These are phyloP conservation scores for Margaritispora aquatica DNA, from an alignment of 495 filamentous ascomycete genomes.

Conservation along the genomic window DNA sequence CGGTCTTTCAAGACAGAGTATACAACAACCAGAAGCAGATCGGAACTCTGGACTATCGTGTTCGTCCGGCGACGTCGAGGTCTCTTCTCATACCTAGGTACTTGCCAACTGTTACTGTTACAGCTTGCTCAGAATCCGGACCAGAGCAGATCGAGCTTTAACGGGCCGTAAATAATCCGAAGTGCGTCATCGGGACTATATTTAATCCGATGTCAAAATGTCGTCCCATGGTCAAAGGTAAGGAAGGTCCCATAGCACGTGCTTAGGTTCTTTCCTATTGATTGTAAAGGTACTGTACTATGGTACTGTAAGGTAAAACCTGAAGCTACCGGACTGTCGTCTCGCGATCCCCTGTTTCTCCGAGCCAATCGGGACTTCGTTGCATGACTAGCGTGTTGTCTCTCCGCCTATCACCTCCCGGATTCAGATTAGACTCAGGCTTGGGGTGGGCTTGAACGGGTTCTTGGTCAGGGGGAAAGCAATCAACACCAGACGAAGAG, in stretches of 20 bases:
- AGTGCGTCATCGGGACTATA: background rate
- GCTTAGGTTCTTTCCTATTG: too few relatives aligned
- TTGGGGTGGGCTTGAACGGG: background rate
- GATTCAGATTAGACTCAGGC: background rate
- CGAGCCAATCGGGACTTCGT: background rate
- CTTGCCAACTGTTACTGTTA: too few relatives aligned
- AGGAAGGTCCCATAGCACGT: too few relatives aligned
- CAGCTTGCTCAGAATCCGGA: background rate
- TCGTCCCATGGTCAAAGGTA: too few relatives aligned
- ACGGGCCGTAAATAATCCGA: background rate
- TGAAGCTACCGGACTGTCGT: too few relatives aligned
- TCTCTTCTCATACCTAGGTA: too few relatives aligned
- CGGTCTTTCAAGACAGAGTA: too few relatives aligned
- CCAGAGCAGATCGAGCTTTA: background rate
- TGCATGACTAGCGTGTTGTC: background rate
- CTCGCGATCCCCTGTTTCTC: background rate
- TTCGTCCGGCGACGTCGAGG: too few relatives aligned
- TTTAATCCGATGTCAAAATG: background rate
- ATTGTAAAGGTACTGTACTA: too few relatives aligned
- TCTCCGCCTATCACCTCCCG: background rate
- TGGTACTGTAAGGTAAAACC: too few relatives aligned
- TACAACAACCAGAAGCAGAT: too few relatives aligned
- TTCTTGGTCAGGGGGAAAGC: conserved; percentile 1
- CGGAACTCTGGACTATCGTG: too few relatives aligned
- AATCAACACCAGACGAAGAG: conserved; percentile 13